Evolutionary conservation across 208 protist genomes (phyloP), one percentile per base, ranked within the genome.

Genomic region (Trypanosoma congolense): DNA sequence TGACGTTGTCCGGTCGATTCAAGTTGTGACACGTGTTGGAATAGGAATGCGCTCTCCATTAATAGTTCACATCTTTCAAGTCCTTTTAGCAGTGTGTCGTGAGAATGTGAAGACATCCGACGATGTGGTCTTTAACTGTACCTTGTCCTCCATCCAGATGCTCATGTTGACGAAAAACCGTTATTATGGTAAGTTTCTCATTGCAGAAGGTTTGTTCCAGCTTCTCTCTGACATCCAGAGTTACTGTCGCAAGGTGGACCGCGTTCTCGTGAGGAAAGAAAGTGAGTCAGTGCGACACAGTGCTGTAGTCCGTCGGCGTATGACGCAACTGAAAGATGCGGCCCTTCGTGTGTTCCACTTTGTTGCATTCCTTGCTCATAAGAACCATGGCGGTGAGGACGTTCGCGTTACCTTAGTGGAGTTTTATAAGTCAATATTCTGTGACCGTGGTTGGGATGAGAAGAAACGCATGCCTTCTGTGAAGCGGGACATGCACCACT

Each of bases 401-500:
- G 83, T 92, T 9, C 87, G 82, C 33, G 81, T 92, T 43, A 83
- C 80, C 6, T 46, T 92, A 29, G 44, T 50, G 40, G 81, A 92
- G 58, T 94, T 87, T 75, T 94, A 94, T 75, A 87, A 88, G 51
- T 90, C 87, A 41, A 80, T 94, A 52, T 94, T 94, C 62, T 86
- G 75, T 45, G 87, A 94, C 60, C 83, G 87, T 36, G 87, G 87
- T 5, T 94, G 87, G 87, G 74, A 90, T 44, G 85, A 74, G 45
- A 87, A 88, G 66, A 74, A 73, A 40, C 36, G 82, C 14, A 55
- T 92, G 48, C 74, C 77, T 22, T 48, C 51, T 25, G 53, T 94
- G 24, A 91, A 94, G 75, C 73, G 75, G 33, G 87, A 94, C 46
- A 71, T 94, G 35, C 89, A 86, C 56, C 72, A 90, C 61, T 94